Conservation (phyloP, 805 yeast genomes). For the Kodamaea kakaduensis region DNA sequence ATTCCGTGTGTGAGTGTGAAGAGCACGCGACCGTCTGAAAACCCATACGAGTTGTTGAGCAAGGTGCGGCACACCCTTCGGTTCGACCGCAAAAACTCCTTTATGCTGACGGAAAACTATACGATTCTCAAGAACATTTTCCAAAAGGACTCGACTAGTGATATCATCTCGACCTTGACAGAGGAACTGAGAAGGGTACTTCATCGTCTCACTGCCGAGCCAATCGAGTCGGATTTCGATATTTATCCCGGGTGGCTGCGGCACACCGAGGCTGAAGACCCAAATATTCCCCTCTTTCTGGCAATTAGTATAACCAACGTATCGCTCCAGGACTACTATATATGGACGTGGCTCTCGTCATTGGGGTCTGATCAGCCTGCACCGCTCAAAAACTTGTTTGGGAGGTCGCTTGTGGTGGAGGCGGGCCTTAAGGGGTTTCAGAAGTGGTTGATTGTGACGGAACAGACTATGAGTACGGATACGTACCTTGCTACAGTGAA, state of each 20-base stretch:
- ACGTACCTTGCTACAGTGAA: constrained; percentile 28
- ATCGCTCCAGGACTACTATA: constrained; percentile 79
- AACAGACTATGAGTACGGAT: constrained; percentile 46
- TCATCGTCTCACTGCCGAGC: constrained; percentile 33
- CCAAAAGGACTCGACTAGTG: constrained; percentile 48
- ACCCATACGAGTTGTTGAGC: constrained; percentile 56
- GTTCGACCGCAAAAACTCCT: constrained; percentile 66
- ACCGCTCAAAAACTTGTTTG: constrained; percentile 63
- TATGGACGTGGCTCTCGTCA: constrained; percentile 88
- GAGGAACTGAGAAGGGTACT: constrained; percentile 66
- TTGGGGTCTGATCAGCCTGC: constrained; percentile 70
- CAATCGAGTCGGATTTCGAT: constrained; percentile 33
- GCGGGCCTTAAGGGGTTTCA: constrained; percentile 74
- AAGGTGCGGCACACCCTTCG: constrained; percentile 49
- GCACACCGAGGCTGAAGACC: constrained; percentile 17
- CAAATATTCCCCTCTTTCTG: constrained; percentile 36
- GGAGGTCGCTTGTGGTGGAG: constrained; percentile 77
- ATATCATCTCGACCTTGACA: constrained; percentile 61
- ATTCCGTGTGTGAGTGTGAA: constrained; percentile 62
- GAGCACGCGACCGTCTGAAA: constrained; percentile 46
- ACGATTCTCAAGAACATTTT: constrained; percentile 70
- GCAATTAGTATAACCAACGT: constrained; percentile 49
- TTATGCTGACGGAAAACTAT: constrained; percentile 73
- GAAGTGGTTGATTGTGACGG: constrained; percentile 77
- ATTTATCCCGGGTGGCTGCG: constrained; percentile 39